phyloP scores from a whole-genome alignment of 805 yeast species.

The Blastobotrys parvus region DNA sequence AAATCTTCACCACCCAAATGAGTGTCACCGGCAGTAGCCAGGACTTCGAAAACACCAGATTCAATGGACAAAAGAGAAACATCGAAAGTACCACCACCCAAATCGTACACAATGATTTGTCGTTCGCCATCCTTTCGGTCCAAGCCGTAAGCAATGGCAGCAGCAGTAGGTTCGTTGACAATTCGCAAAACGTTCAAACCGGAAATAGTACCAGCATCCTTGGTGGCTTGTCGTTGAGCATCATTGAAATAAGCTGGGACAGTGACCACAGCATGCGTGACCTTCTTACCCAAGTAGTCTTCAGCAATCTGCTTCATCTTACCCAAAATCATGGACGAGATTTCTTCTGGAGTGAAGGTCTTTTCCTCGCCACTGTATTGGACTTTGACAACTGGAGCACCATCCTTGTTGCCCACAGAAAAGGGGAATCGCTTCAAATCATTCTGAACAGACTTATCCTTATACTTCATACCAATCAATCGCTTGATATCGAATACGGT shows the following conservation, averaged over 20 bases:
- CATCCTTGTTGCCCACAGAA: slow-evolving; percentile 56
- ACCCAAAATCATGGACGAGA: slow-evolving; percentile 83
- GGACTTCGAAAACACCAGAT: slow-evolving; percentile 86
- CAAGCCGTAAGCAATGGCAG: slow-evolving; percentile 94
- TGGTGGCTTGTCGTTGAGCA: slow-evolving; percentile 91
- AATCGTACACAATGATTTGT: slow-evolving; percentile 84
- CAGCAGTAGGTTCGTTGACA: slow-evolving; percentile 93
- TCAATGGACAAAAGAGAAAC: slow-evolving; percentile 82
- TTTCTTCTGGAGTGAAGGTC: slow-evolving; percentile 84
- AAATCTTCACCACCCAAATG: slow-evolving; percentile 98
- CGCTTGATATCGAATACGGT: slow-evolving; percentile 89
- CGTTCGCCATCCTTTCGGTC: slow-evolving; percentile 73
- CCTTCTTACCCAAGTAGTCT: slow-evolving; percentile 75
- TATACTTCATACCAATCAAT: slow-evolving; percentile 76
- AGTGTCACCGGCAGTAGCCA: slow-evolving; percentile 93
- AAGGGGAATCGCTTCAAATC: slow-evolving; percentile 82
- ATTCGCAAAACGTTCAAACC: slow-evolving; percentile 83
- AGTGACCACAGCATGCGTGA: slow-evolving; percentile 85
- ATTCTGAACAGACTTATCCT: slow-evolving; percentile 67
- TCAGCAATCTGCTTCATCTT: slow-evolving; percentile 93
- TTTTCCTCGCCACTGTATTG: slow-evolving; percentile 65
- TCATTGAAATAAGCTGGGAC: slow-evolving; percentile 92
- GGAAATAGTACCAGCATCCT: slow-evolving; percentile 88
- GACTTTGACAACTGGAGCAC: slow-evolving; percentile 79
- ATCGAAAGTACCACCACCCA: slow-evolving; percentile 98